Evolutionary conservation across 2,329 filamentous ascomycete genomes (phyloP), one percentile per base, ranked within the genome.

Genomic region (Xylariaceae sp.): DNA sequence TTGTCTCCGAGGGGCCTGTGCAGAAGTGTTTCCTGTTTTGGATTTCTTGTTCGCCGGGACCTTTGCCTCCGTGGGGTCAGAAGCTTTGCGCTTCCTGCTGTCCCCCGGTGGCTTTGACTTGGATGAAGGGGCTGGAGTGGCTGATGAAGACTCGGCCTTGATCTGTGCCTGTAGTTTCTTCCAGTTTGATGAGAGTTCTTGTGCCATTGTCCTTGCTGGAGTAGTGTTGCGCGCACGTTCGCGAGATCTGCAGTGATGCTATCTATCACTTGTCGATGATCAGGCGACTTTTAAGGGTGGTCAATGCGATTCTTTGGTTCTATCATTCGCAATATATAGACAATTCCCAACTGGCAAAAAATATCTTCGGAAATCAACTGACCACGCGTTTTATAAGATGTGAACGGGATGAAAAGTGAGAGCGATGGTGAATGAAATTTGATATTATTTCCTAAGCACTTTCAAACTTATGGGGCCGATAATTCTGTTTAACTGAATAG

Each of bases 101-200:
- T 49, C 42, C 34, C 56, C 61, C 59, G 59, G 15, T 18, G 56
- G 13, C 34, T 58, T 35, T 17, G 11, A 51, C 30, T 61, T 61
- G 15, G 53, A 48, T 17, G 63, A 50, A 7, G 61, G 48, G 18
- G 67, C 50, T 30, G 62, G 58, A 45, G 65, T 68, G 13, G 73
- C 68, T n/a, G 73, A 30, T 30, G 23, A 61, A 34, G 76, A 72
- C 60, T 80, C 77, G 47, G 77, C 71, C 69, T 82, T 79, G 67
- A 85, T 75, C 67, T 81, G 81, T 65, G 82, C 82, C 75, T 91
- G 88, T 57, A 92, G 80, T 75, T 83, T 88, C 75, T 90, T 91
- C 89, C 89, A 92, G 72, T 92, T 92, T 56, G 82, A 85, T 10
- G 85, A 88, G 39, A 87, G 74, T 67, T 76, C 77, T 44, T 73